phyloP scores from a whole-genome alignment of 2,329 filamentous ascomycete species.

The Arthrobotrys entomopaga region DNA sequence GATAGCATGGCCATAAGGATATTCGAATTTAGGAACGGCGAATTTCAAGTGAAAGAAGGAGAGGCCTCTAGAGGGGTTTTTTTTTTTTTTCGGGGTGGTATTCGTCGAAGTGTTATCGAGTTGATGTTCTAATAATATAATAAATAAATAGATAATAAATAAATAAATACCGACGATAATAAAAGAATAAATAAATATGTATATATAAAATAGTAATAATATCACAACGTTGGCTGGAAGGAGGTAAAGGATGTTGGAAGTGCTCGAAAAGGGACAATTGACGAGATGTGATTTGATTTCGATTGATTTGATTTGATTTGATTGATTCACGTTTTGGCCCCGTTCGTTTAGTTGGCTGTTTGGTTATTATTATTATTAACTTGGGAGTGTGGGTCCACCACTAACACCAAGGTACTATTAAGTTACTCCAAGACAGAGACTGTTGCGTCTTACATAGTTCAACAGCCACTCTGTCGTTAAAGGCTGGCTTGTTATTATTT shows the following conservation, averaged over 20 bases:
- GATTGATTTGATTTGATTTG: background rate
- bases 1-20: background rate
- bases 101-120: background rate
- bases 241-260: constrained; percentile 16
- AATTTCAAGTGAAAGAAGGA: background rate
- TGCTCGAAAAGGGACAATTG: constrained; percentile 41
- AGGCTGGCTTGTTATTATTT: background rate
- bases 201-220: too few relatives aligned
- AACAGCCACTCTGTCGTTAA: background rate
- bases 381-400: constrained; percentile 2
- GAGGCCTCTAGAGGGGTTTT: background rate
- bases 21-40: background rate
- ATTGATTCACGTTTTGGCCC: constrained; percentile 6
- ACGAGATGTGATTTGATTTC: constrained; percentile 11
- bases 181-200: too few relatives aligned
- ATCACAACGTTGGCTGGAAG: constrained; percentile 20
- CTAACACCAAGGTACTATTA: background rate
- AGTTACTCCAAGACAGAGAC: background rate
- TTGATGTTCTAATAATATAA: background rate
- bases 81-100: too few relatives aligned
- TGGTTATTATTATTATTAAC: too few relatives aligned
- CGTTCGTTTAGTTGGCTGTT: constrained; percentile 22
- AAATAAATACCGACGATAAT: background rate
- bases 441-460: background rate
- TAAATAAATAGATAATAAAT: too few relatives aligned